Evolutionary conservation across 306 rosid species (phyloP).

Genomic region (Herpetospermum pedunculosum): DNA sequence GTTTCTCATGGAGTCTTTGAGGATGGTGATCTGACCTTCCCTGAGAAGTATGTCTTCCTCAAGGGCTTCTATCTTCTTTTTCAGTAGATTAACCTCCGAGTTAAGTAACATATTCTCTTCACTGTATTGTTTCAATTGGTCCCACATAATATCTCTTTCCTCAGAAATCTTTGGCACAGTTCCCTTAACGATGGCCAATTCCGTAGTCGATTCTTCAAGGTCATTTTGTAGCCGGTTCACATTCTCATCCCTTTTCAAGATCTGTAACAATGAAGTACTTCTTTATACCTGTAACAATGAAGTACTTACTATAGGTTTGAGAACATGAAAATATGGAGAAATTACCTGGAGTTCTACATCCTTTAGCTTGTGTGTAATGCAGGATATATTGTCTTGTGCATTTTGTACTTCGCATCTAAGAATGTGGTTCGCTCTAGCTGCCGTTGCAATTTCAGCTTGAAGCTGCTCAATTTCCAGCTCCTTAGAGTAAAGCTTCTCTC

Average conservation of each 20-base stretch:
- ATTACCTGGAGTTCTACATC: conserved; percentile 80
- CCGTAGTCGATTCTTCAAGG: conserved; percentile 53
- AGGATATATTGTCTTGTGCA: conserved; percentile 60
- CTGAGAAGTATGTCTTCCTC: conserved; percentile 75
- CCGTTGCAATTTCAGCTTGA: conserved; percentile 85
- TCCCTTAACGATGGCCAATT: conserved; percentile 43
- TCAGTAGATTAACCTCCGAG: conserved; percentile 38
- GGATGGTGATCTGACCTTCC: conserved; percentile 89
- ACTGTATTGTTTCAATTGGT: conserved; percentile 61
- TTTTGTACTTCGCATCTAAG: conserved; percentile 72
- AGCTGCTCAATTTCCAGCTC: conserved; percentile 79
- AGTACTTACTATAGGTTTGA: not conserved
- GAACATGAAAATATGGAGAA: not conserved
- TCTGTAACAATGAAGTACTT: conserved; percentile 23
- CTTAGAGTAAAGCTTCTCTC: conserved; percentile 76
- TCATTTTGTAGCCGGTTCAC: conserved; percentile 43
- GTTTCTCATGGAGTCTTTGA: conserved; percentile 56
- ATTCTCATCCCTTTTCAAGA: conserved; percentile 66
- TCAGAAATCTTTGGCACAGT: conserved; percentile 56
- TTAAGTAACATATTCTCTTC: conserved; percentile 73
- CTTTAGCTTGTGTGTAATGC: conserved; percentile 54
- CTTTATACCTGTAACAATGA: conserved; percentile 24
- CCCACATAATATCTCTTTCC: conserved; percentile 77
- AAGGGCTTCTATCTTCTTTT: conserved; percentile 57
- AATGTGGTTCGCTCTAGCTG: conserved; percentile 81